Evolutionary conservation across 805 yeast species (phyloP), one percentile per base, ranked within the genome.

Genomic region (Candida tallmaniae): DNA sequence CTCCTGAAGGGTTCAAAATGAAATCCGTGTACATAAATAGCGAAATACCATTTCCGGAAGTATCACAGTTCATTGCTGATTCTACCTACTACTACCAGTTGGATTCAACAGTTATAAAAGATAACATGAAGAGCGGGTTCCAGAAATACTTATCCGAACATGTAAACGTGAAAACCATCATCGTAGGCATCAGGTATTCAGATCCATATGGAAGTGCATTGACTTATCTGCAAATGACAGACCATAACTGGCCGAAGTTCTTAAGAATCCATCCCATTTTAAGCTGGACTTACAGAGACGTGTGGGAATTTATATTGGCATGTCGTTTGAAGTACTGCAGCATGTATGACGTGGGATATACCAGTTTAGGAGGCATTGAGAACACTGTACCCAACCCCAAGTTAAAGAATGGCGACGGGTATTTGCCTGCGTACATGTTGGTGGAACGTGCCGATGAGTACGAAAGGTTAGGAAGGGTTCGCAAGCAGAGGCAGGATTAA

Each of bases 181-280:
- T 90, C 18, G 90, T 93, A 4, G 98, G 98, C 0, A 85, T 87
- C 20, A 68, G 98, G 35, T 70, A 83, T 37, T 77, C 86, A 2
- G 98, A 93, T 53, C 97, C 98, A 0, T 84, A 72, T 56, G 93
- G 95, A 0, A 65, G 62, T 2, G 46, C 62, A 14, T 62, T 90
- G 29, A 41, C 62, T 18, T 68, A 73, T 29, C 72, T 85, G 34
- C 94, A 87, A 51, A 58, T 51, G 25, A 93, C 98, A 0, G 96
- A 90, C 51, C 80, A 79, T 39, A 79, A 87, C 38, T 93, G 97
- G 97, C 98, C 98, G 4, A 62, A 68, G 18, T 90, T 93, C 52
- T 59, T 80, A 42, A 61, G 98, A 32, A 65, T 89, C 4, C 95
- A 89, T 50, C 97, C 98, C 0, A 78, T 93, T 5, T 66, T 93